Conservation (phyloP, 129 eudicot species). For the Pulicaria dysenterica region DNA sequence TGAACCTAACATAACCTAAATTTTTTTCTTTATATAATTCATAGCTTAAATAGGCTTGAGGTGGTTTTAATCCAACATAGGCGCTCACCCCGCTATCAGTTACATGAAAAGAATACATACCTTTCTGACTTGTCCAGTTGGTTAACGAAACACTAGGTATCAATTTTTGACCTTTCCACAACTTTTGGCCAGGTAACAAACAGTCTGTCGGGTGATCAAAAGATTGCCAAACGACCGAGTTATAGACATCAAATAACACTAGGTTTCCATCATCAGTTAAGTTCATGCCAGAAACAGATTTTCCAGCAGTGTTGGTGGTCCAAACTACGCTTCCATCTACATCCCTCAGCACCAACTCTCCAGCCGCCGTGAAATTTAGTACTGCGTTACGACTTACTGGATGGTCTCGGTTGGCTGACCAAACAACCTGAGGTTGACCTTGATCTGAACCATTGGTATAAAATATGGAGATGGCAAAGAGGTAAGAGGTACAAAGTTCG, state of each 20-base stretch:
- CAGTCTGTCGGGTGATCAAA: constrained; percentile 45
- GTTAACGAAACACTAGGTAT: constrained; percentile 28
- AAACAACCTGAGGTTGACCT: constrained; percentile 1
- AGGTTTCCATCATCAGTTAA: constrained; percentile 30
- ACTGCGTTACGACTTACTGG: constrained; percentile 12
- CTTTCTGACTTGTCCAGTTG: constrained; percentile 20
- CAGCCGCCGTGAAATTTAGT: constrained; percentile 15
- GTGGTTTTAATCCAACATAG: constrained; percentile 27
- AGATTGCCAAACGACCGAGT: constrained; percentile 40
- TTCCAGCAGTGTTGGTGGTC: constrained; percentile 36
- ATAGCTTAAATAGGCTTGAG: neutral
- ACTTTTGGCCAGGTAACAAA: constrained; percentile 24
- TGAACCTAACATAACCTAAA: constrained; percentile 1
- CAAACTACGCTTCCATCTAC: constrained; percentile 28
- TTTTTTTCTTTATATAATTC: neutral
- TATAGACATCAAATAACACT: constrained; percentile 13
- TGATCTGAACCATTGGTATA: neutral
- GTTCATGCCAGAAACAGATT: constrained; percentile 31
- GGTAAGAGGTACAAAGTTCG: neutral
- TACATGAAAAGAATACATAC: constrained; percentile 21
- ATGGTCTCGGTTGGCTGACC: constrained; percentile 39
- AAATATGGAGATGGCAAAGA: neutral
- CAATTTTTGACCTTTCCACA: constrained; percentile 32
- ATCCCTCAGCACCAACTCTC: constrained; percentile 33
- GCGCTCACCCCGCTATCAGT: neutral